Percentiles rank a stretch among this genome's conserved stretches.
phyloP scores from a whole-genome alignment of 345 rosid genomes.

The Citrus sp. region DNA sequence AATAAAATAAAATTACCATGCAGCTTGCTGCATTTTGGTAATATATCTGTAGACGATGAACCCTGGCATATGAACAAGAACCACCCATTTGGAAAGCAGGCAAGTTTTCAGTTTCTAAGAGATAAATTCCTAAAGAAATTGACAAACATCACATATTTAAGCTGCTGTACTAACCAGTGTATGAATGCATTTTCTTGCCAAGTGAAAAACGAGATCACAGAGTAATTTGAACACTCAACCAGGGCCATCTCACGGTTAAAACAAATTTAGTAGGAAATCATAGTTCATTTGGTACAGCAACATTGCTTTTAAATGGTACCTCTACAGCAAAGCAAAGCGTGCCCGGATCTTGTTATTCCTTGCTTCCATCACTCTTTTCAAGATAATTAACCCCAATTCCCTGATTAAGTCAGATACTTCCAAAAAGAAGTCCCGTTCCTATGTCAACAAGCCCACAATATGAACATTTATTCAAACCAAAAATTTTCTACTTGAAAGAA shows the following conservation, averaged over 20 bases:
- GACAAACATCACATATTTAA: neutral
- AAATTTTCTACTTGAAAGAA: conserved; percentile 1
- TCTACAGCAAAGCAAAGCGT: conserved; percentile 63
- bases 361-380: conserved; percentile 88
- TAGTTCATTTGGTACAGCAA: neutral
- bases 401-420: conserved; percentile 91
- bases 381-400: conserved; percentile 86
- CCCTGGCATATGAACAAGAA: neutral
- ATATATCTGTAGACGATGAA: no score
- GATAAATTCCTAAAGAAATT: neutral
- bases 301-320: conserved; percentile 36
- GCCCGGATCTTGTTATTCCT: conserved; percentile 83
- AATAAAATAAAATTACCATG: no score
- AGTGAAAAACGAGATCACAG: neutral
- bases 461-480: neutral
- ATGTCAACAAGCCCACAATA: conserved; percentile 29
- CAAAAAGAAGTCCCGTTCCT: conserved; percentile 83
- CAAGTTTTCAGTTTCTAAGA: neutral
- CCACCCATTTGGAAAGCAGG: neutral
- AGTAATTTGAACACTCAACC: neutral
- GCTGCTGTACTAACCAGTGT: neutral
- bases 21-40: neutral
- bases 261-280: neutral
- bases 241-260: neutral
- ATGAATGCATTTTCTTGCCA: neutral